A percentile compares a stretch with the other conserved stretches of the same genome.
These are phyloP conservation scores for Rhodotorula graminis DNA, from an alignment of 768 basidiomycete species.

Conservation along the genomic window DNA sequence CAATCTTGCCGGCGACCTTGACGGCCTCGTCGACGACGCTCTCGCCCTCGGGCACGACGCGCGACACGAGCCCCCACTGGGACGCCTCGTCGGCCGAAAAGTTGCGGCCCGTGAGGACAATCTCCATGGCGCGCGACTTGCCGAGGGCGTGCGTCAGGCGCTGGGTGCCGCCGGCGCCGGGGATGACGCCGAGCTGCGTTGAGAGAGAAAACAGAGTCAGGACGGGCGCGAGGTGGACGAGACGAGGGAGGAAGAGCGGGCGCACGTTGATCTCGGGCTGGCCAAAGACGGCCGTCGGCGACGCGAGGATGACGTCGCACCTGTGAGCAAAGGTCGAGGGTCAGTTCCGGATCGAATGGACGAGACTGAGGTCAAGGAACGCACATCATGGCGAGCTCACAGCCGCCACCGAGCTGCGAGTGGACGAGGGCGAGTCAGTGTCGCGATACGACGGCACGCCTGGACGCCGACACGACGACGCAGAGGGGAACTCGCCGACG, in stretches of 20 bases:
- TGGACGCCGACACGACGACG: not conserved
- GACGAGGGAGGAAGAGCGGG: too few relatives aligned
- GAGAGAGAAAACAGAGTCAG: too few relatives aligned
- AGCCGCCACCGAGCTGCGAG: slow-evolving; percentile 84
- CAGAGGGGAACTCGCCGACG: slow-evolving; percentile 24
- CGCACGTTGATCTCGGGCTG: slow-evolving; percentile 83
- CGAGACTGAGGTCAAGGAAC: not conserved
- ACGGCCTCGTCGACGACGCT: slow-evolving; percentile 82
- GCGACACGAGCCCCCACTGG: slow-evolving; percentile 78
- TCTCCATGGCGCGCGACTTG: slow-evolving; percentile 90
- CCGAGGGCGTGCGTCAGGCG: slow-evolving; percentile 79
- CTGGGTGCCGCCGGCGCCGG: slow-evolving; percentile 90
- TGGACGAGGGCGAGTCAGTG: not conserved
- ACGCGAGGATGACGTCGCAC: slow-evolving; percentile 85
- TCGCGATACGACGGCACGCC: not conserved
- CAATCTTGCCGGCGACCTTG: slow-evolving; percentile 69
- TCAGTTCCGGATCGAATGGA: not conserved
- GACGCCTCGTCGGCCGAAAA: slow-evolving; percentile 77
- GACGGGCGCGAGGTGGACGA: not conserved
- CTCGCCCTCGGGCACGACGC: slow-evolving; percentile 66
- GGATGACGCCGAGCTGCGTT: slow-evolving; percentile 70
- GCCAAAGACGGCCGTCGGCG: slow-evolving; percentile 83
- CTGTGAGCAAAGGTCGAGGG: slow-evolving; percentile 9
- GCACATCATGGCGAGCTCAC: slow-evolving; percentile 88
- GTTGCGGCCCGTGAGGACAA: slow-evolving; percentile 79